Percentiles rank a stretch among this genome's conserved stretches.
Conservation (phyloP, 371 early-diverging fungal species). For the Mycotypha africana region DNA sequence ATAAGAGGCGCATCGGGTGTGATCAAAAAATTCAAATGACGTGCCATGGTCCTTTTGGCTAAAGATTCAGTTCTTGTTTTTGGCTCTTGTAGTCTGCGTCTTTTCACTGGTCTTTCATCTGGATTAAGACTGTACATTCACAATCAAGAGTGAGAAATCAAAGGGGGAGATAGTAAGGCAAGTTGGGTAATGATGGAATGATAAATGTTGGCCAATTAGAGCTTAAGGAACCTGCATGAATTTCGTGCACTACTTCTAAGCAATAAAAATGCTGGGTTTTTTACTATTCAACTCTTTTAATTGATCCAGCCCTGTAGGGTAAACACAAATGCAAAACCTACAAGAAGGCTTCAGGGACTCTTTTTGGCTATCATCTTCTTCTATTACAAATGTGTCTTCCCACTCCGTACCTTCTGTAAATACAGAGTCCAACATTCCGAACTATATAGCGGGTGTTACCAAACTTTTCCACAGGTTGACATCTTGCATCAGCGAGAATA, state of each 20-base stretch:
- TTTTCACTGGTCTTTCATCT: neutral
- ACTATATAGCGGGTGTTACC: conserved; percentile 1
- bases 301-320: too few relatives aligned
- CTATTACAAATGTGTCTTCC: neutral
- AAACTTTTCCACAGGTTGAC: conserved; percentile 1
- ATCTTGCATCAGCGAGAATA: conserved; percentile 2
- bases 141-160: too few relatives aligned
- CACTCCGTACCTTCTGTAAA: too few relatives aligned
- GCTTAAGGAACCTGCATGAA: too few relatives aligned
- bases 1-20: conserved; percentile 8
- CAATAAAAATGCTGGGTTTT: too few relatives aligned
- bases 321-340: too few relatives aligned
- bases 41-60: neutral
- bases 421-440: neutral
- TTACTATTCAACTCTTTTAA: too few relatives aligned
- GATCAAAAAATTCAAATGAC: neutral
- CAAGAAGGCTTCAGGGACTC: conserved; percentile 2
- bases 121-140: too few relatives aligned
- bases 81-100: neutral
- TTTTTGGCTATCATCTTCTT: conserved; percentile 12
- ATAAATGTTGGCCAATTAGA: too few relatives aligned
- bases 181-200: too few relatives aligned
- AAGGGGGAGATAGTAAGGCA: too few relatives aligned
- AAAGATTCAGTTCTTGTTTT: neutral
- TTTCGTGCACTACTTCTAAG: too few relatives aligned